Conservation (phyloP, 768 basidiomycete species). For the Hysterangium stoloniferum region DNA sequence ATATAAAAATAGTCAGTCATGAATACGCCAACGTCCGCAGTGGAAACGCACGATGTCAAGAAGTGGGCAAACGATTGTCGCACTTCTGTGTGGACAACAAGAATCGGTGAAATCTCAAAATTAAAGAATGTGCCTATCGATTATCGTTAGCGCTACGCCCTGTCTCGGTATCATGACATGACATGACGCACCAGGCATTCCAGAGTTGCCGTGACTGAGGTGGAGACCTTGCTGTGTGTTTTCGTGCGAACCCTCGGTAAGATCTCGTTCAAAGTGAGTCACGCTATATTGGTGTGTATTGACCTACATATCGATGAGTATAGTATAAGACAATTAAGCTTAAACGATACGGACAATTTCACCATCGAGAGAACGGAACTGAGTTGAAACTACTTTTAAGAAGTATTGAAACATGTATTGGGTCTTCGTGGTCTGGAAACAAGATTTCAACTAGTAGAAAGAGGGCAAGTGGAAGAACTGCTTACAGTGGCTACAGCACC, state of each 20-base stretch:
- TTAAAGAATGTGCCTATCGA: slow-evolving; percentile 74
- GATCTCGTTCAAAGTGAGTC: slow-evolving; percentile 93
- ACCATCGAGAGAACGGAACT: slow-evolving; percentile 78
- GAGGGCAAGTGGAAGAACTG: slow-evolving; percentile 8
- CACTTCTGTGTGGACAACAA: slow-evolving; percentile 84
- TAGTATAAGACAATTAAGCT: not conserved
- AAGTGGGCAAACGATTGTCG: slow-evolving; percentile 97
- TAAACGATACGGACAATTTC: slow-evolving; percentile 41
- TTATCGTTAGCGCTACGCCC: slow-evolving; percentile 9
- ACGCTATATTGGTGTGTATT: slow-evolving; percentile 93
- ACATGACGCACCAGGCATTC: slow-evolving; percentile 50
- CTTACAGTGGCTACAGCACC: slow-evolving; percentile 49
- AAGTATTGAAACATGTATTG: slow-evolving; percentile 99
- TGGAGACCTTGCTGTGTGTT: slow-evolving; percentile 53
- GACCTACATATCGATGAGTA: slow-evolving; percentile 35
- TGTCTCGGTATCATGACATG: no score
- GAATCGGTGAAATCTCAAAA: slow-evolving; percentile 95
- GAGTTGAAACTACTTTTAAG: slow-evolving; percentile 96
- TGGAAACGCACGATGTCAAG: slow-evolving; percentile 76
- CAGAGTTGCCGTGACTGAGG: slow-evolving; percentile 64
- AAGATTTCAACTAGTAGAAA: slow-evolving; percentile 9
- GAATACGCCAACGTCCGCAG: not conserved
- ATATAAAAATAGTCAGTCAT: slow-evolving; percentile 4
- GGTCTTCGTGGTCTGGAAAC: slow-evolving; percentile 55
- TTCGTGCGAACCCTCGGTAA: slow-evolving; percentile 51